Evolutionary conservation across 208 protist species (phyloP), one percentile per base, ranked within the genome.

Genomic region (Vickermania ingenoplastis): DNA sequence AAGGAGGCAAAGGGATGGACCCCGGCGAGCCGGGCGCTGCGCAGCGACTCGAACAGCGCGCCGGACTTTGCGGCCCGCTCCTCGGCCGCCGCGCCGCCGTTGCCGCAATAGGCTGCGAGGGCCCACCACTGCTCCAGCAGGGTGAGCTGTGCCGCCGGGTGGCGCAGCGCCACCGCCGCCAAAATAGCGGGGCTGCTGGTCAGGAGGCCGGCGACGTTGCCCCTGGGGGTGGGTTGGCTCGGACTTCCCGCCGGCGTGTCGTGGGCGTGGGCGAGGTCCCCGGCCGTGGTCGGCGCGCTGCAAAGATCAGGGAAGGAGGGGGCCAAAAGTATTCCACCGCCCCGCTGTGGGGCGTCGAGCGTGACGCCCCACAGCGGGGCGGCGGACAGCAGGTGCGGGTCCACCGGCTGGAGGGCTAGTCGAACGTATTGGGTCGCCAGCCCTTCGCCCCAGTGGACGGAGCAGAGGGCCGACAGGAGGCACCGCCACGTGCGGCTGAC

Each of bases 121-220:
- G 24, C 25, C 69, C 69, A 81, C 17, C 71, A n/a, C 21, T 59
- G 61, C 14, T 71, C 62, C 3, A 71, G 61, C 24, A 79, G 69
- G 23, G 63, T 59, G 0, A 89, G 69, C 41, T 82, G 65, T 24
- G 69, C 49, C 3, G 61, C 59, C 26, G 81, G 81, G 25, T 78
- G 64, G 21, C 77, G 70, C 45, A 89, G 68, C 24, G 76, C 75
- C 26, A 81, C 52, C 2, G 81, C 73, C 1, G 65, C 57, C 27
- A 70, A 25, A 41, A 75, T 56, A 13, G 64, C 65, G 1, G 57
- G 56, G 51, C 11, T 30, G 53, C 62, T 62, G 52, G 13, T 27
- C 13, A n/a, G 13, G 11, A 55, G n/a, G 51, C 51, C n/a, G 24
- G 11, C 21, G 22, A 22, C 51, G 21, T 22, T 28, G 41, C 13